These are phyloP conservation scores for Rhazya stricta DNA, from an alignment of 257 asterid genomes.

Conservation along the genomic window DNA sequence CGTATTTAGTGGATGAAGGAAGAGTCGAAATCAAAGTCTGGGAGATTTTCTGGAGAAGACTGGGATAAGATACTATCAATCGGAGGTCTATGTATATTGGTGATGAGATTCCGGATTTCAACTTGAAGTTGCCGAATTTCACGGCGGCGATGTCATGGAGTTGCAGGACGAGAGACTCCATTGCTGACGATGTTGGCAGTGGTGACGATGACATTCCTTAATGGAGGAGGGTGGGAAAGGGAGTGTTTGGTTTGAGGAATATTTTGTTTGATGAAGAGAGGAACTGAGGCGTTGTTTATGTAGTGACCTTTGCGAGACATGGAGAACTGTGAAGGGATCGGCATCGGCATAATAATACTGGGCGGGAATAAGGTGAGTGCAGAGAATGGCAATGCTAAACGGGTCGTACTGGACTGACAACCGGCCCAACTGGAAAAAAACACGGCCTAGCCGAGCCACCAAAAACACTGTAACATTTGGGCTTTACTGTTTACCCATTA, in stretches of 20 bases:
- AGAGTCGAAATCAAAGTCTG: constrained; percentile 49
- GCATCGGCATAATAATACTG: too few relatives aligned
- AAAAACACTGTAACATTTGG: too few relatives aligned
- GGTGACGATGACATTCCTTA: constrained; percentile 9
- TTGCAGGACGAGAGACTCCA: constrained; percentile 73
- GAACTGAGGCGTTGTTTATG: neutral
- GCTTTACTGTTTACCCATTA: too few relatives aligned
- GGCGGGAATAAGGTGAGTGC: too few relatives aligned
- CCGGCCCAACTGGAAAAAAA: too few relatives aligned
- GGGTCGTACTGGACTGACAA: too few relatives aligned
- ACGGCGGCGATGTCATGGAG: constrained; percentile 95
- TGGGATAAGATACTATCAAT: constrained; percentile 80
- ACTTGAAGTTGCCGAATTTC: constrained; percentile 88
- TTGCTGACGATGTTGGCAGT: constrained; percentile 21
- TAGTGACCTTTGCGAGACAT: too few relatives aligned
- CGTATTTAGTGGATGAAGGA: constrained; percentile 56
- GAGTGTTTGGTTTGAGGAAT: neutral
- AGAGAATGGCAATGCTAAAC: too few relatives aligned
- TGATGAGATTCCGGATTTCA: constrained; percentile 89
- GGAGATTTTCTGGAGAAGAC: constrained; percentile 73
- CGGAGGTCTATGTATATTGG: constrained; percentile 99
- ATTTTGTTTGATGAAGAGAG: neutral
- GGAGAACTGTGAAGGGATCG: too few relatives aligned
- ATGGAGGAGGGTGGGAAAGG: neutral
- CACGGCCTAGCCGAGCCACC: too few relatives aligned